Base-by-base conservation (phyloP, 2,329 filamentous ascomycete genomes). In the Teratosphaeria nubilosa region DNA sequence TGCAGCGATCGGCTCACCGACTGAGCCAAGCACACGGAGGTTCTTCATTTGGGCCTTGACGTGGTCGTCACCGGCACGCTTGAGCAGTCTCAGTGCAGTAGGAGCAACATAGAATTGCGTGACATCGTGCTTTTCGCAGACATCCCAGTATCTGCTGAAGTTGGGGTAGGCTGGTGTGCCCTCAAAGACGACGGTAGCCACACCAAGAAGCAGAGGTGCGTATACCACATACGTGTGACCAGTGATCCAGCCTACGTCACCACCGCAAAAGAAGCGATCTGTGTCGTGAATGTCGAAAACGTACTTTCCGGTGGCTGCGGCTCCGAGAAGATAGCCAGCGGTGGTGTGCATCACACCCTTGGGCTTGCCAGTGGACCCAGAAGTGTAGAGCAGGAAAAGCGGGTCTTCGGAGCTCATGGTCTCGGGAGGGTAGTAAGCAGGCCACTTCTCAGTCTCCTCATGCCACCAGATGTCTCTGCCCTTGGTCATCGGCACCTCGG, bases 311-410 rank as follows among this genome's bases (percentile, higher is more conserved):
- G 94, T 99, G 68, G 87, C 82, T 34, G 94, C 92, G 55, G 91
- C 91, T 60, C 94, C 94, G 7, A 97, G 77, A n/a, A 99, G 82
- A 73, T 97, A 99, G 55, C 94, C 94, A 61, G 80, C 94, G 37
- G 92, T 99, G 27, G 91, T 95, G 82, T 99, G 94, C 90, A 99
- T 88, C 58, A 99, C 88, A 76, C 94, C 94, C 84, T 99, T 99
- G 65, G 94, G 94, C 82, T 97, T 97, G 63, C 94, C 94, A 9
- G 94, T 99, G 1, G 92, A 97, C 48, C 94, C 94, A 37, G 92
- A 97, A 1, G 94, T 99, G 79, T 99, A 99, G 58, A 99, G 87
- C 59, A 99, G 79, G 84, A 97, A 99, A 9, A 99, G 83, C 58
- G 94, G 94, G 71, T 99, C 94, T 75, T 99, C 94, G 0, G 94